phyloP scores from a whole-genome alignment of 2,329 filamentous ascomycete genomes.

The Drechslerella dactyloides region DNA sequence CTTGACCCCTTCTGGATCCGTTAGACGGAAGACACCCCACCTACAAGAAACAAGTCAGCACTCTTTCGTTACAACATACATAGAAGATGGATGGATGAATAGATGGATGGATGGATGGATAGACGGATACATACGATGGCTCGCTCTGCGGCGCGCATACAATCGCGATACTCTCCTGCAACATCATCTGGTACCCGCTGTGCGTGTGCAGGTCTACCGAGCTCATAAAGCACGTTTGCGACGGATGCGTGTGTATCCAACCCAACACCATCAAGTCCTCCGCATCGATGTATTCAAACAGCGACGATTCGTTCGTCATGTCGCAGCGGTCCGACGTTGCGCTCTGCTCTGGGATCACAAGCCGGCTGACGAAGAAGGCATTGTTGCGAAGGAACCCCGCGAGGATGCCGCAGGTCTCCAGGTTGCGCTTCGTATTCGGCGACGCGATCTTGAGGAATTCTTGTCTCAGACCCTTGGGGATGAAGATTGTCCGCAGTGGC shows the following conservation, averaged over 20 bases:
- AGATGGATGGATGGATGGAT: conserved; percentile 10
- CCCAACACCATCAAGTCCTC: conserved; percentile 85
- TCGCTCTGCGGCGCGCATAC: conserved; percentile 86
- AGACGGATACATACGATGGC: conserved; percentile 72
- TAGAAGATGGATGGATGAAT: neutral
- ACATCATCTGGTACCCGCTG: conserved; percentile 91
- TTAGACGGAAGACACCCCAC: conserved; percentile 90
- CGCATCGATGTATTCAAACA: conserved; percentile 87
- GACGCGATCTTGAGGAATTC: conserved; percentile 76
- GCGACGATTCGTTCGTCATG: conserved; percentile 80
- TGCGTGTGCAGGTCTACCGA: conserved; percentile 92
- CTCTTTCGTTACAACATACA: conserved; percentile 45
- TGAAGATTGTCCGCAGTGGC: conserved; percentile 83
- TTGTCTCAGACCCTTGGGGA: conserved; percentile 75
- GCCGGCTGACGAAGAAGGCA: conserved; percentile 84
- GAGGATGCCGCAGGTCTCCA: conserved; percentile 95
- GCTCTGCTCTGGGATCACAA: conserved; percentile 89
- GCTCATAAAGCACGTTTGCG: conserved; percentile 97
- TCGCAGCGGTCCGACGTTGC: conserved; percentile 93
- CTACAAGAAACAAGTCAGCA: too few relatives aligned
- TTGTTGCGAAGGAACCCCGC: conserved; percentile 91
- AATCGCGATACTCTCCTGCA: conserved; percentile 94
- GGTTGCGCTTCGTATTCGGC: conserved; percentile 76
- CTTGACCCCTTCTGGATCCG: conserved; percentile 86
- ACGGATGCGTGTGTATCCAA: conserved; percentile 98